A percentile compares a stretch with the other conserved stretches of the same genome.
These are phyloP conservation scores for Quercus alba DNA, from an alignment of 306 rosid genomes.

Conservation along the genomic window DNA sequence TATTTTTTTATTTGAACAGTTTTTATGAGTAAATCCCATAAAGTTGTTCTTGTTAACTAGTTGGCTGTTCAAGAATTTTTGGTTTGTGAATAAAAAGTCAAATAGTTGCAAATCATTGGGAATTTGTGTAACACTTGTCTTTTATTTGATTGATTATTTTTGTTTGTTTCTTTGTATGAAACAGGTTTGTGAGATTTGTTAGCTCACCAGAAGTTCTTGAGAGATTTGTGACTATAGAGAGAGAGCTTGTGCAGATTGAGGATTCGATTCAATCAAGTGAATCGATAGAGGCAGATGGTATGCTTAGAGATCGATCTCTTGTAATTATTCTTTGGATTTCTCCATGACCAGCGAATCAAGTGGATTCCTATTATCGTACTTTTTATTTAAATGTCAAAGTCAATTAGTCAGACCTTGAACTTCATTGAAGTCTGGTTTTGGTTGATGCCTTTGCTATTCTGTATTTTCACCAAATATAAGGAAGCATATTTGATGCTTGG, in stretches of 20 bases:
- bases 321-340: background rate
- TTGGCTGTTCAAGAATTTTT: background rate
- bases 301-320: constrained; percentile 13
- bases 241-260: constrained; percentile 93
- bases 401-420: background rate
- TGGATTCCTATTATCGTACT: background rate
- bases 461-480: background rate
- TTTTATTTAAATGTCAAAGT: background rate
- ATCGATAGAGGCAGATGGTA: constrained; percentile 66
- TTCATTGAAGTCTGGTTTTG: background rate
- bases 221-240: constrained; percentile 90
- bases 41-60: background rate
- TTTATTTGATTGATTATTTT: background rate
- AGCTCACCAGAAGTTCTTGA: constrained; percentile 92
- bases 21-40: background rate
- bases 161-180: constrained; percentile 11
- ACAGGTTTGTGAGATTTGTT: constrained; percentile 91
- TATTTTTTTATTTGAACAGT: background rate
- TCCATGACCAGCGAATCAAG: background rate
- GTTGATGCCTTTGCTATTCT: background rate
- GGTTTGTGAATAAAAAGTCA: background rate
- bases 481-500: background rate
- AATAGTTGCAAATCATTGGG: background rate
- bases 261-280: constrained; percentile 69
- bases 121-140: background rate